phyloP scores from a whole-genome alignment of 768 basidiomycete species.

The Butyriboletus loyo region DNA sequence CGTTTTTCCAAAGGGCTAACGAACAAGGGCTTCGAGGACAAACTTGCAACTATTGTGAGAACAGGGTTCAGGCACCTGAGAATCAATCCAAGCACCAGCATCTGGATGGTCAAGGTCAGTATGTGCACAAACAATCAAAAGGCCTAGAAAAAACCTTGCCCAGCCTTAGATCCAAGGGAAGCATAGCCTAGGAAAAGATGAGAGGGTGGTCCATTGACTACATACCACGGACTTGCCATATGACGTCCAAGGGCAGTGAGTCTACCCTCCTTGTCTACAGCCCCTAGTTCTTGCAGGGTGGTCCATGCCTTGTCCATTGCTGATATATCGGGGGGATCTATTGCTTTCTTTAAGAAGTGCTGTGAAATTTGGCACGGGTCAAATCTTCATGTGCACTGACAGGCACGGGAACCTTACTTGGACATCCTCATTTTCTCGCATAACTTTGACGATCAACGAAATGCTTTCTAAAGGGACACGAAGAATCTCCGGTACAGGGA shows the following conservation, averaged over 20 bases:
- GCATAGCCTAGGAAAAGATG: constrained; percentile 52
- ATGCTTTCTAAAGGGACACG: constrained; percentile 83
- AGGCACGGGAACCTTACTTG: constrained; percentile 44
- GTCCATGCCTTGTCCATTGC: constrained; percentile 78
- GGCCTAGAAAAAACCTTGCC: constrained; percentile 56
- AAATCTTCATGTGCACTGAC: background rate
- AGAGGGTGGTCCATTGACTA: background rate
- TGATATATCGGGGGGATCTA: constrained; percentile 75
- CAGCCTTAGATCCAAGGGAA: constrained; percentile 86
- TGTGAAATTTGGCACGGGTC: constrained; percentile 22
- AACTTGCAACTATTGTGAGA: constrained; percentile 73
- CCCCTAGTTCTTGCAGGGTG: constrained; percentile 73
- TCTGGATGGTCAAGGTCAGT: constrained; percentile 41
- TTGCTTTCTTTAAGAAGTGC: constrained; percentile 68
- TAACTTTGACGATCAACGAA: constrained; percentile 77
- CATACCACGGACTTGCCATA: constrained; percentile 44
- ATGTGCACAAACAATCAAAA: background rate
- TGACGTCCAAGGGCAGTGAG: constrained; percentile 83
- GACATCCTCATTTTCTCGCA: constrained; percentile 74
- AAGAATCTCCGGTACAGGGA: constrained; percentile 84
- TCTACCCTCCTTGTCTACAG: constrained; percentile 57
- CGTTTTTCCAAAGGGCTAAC: constrained; percentile 77
- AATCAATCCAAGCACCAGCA: constrained; percentile 81
- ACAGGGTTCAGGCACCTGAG: constrained; percentile 83
- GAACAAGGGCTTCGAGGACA: constrained; percentile 90